Base-by-base conservation (phyloP, 2,329 filamentous ascomycete species). In the Cladosporium austrohemisphaericum region DNA sequence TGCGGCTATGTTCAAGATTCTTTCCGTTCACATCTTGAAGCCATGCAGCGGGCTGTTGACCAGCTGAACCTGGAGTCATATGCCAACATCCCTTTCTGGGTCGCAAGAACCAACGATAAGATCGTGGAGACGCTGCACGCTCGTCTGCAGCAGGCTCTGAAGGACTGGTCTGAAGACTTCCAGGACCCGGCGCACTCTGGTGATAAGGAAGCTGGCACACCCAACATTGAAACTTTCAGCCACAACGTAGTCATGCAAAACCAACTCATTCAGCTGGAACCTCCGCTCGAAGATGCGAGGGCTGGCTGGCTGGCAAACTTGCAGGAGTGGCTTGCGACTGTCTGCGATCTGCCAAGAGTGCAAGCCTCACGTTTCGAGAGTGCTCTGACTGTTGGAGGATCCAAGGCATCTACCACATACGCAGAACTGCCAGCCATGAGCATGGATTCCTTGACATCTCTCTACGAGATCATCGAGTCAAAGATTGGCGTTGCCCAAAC, bases 201-300 rank as follows among this genome's bases (percentile, higher is more conserved):
- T 19, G 64, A 61, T 13, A 60, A 61, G 7, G 57, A 53, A 13
- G 56, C 55, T 13, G 76, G 81, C 50, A 70, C 72, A 3, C 88
- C 88, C 0, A 76, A 76, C 3, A 82, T 95, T 70, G 83, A 80
- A 60, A 81, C 79, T 23, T 78, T 95, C 19, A 78, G 93, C 13
- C 88, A 96, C 59, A 93, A 98, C 66, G 85, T 99, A 48, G 93
- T 89, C 5, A 98, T 98, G 89, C 87, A 88, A 25, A 97, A 97
- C 61, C 93, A 98, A 68, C 86, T 96, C 57, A 95, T 99, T 58
- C 95, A 95, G 63, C 80, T 98, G 20, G 93, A 96, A 46, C 94
- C 93, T 3, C 93, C 93, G 4, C 76, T 97, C 44, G 90, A 95
- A 65, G 93, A 85, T 65, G 91, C 93, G 13, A 83, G 91, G 57